Base-by-base conservation (phyloP, 176 grass and related monocot genomes). In the Lolium rigidum region DNA sequence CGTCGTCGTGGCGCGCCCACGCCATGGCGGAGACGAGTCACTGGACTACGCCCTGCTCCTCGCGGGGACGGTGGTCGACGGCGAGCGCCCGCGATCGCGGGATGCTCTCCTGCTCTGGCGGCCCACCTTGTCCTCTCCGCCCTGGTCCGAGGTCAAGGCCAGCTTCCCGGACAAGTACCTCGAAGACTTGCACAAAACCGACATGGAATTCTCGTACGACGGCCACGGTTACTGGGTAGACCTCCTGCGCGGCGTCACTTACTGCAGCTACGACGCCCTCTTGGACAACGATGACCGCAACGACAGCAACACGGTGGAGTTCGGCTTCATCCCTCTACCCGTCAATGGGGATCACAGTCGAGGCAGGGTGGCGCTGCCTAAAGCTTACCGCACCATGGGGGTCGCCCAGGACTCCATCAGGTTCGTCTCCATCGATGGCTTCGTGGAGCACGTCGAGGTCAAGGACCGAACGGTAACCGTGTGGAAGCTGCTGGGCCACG, bases 381-480 rank as follows among this genome's bases (percentile, higher is more conserved):
- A 21, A 21, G 69, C 9, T 2, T 47, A 47, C 41, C 67, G 67
- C 18, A 46, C 41, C 39, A 46, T 47, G 69, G 20, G 5, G 9
- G 0, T 21, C 20, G 18, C 41, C 69, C 69, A 46, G 18, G 69
- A 21, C 69, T 22, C 39, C 69, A 72, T 72, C 69, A 72, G 20
- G 69, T 47, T 72, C 10, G 69, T 72, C 69, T 72, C 41, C 69
- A 47, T 72, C 20, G 41, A 22, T 5, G 69, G 69, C 20, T 72
- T 72, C 18, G 39, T 72, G 9, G 41, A 72, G 69, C 39, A 72
- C 41, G 41, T 72, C 41, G 69, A 72, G 10, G 10, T 72, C 39
- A 21, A 72, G 69, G 20, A 47, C 69, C 69, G 41, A 20, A 47
- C 5, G 4, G 4, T 72, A 4, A 72, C 2, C 6, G 69, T 72